Evolutionary conservation across 768 basidiomycete species (phyloP), one percentile per base, ranked within the genome.

Genomic region (Russula sp.): DNA sequence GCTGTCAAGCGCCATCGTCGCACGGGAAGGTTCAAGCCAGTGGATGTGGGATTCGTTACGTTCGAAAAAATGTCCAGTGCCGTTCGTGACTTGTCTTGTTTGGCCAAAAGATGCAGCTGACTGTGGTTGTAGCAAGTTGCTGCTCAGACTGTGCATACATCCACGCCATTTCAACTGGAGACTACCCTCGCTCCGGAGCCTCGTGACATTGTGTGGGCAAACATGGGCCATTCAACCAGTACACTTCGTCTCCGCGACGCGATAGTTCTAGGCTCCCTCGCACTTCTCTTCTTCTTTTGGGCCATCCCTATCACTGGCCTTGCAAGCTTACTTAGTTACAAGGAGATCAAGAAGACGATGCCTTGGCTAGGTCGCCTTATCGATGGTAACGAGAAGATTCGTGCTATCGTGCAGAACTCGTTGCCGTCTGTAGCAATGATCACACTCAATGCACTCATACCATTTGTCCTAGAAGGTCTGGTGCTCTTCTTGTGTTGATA

Each of bases 41-140:
- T 91, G 1, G 85, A 87, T 50, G 83, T 85, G 35, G 97, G 94
- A 0, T 99, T 98, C 70, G 90, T 98, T 20, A 98, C 97, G 0
- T 98, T 99, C 69, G 93, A 97, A 75, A 92, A 92, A 71, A 91
- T 95, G 85, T 89, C 91, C 1, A 88, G 87, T 68, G 92, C 94
- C 31, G 92, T 94, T 72, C 71, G 89, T 48, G 55, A 31, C 44
- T 53, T 55, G 31, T 4, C 40, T 13, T 1, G 27, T 7, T 49
- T 39, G n/a, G 34, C 48, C 42, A 18, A 35, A 18, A 7, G 32
- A 22, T 49, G 47, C 39, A 63, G n/a, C n/a, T 37, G 22, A 48
- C 66, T 18, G 14, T 27, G 35, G 42, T 63, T 11, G 0, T 67
- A 89, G 82, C 95, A 99, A 88, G 87, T 90, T 48, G 95, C 93